Conservation (phyloP, 208 protist species). For the Leishmania martiniquensis region DNA sequence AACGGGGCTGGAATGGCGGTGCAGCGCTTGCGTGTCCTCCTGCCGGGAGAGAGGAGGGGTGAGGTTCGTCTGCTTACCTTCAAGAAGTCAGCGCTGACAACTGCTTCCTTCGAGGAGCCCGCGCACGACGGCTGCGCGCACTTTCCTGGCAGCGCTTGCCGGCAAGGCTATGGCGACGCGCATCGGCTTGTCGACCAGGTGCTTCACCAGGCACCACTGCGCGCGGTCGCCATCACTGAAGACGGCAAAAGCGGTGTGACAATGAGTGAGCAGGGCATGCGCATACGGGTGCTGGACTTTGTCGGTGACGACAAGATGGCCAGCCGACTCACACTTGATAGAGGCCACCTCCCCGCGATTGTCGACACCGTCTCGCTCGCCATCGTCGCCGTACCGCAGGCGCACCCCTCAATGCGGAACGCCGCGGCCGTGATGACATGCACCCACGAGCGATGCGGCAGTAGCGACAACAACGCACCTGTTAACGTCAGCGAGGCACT, state of each 20-base stretch:
- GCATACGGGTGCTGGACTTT: conserved; percentile 56
- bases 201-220: conserved; percentile 45
- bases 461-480: conserved; percentile 10
- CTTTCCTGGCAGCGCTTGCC: not conserved
- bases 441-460: conserved; percentile 19
- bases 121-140: not conserved
- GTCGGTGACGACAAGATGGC: conserved; percentile 40
- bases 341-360: conserved; percentile 37
- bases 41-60: conserved; percentile 46
- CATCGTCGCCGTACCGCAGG: conserved; percentile 30
- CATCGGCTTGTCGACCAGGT: conserved; percentile 31
- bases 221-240: conserved; percentile 57
- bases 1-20: conserved; percentile 30
- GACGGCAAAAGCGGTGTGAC: conserved; percentile 63
- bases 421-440: not conserved
- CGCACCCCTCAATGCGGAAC: not conserved
- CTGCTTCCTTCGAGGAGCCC: conserved; percentile 9
- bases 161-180: conserved; percentile 9
- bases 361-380: conserved; percentile 37
- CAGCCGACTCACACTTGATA: conserved; percentile 37
- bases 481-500: conserved; percentile 3
- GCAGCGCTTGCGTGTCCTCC: conserved; percentile 41
- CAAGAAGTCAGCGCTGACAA: conserved; percentile 23
- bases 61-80: conserved; percentile 51
- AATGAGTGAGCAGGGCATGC: conserved; percentile 62